Base-by-base conservation (phyloP, 179 eudicot genomes). In the Camellia oleifera region DNA sequence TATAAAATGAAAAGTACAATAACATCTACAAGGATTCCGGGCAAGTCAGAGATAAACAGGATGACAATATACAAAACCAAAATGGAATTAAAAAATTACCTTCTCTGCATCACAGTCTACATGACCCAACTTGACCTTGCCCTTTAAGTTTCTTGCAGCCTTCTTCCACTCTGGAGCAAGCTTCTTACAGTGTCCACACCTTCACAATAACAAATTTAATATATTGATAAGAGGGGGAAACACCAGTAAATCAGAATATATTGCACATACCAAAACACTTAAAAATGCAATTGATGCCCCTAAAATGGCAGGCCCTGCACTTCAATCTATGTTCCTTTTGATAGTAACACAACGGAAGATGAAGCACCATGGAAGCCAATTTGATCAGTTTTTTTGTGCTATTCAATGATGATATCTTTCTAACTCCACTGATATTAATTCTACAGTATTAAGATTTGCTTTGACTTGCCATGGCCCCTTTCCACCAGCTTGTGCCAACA, bases 111-210 rank as follows among this genome's bases (percentile, higher is more conserved):
- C 99, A 81, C 97, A 90, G 81, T 96, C 93, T 40, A 96, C 97
- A 88, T 96, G 99, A 64, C 99, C 99, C 75, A 96, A 83, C 89
- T 87, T 96, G 84, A 94, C 99, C 92, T 92, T 89, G 66, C 97
- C 99, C 88, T 94, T 88, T 80, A 96, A 86, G 89, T 87, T 96
- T 76, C 82, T 92, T 15, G 99, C 90, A 74, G 96, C 99, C 88
- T 86, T 94, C 92, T 94, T 96, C 99, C 99, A 96, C 83, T 96
- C 99, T 42, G 99, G 99, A 74, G 99, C 99, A 83, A 96, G 96
- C 88, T 89, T 94, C 87, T 96, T 94, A 84, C 99, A 96, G 85
- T 96, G 99, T 68, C 99, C 98, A 77, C 99, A 96, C 99, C 99
- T 96, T 76, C 9, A 78, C 17, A 70, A 63, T 52, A 57, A 48